Conservation (phyloP, 345 rosid species). For the Populus simonii region DNA sequence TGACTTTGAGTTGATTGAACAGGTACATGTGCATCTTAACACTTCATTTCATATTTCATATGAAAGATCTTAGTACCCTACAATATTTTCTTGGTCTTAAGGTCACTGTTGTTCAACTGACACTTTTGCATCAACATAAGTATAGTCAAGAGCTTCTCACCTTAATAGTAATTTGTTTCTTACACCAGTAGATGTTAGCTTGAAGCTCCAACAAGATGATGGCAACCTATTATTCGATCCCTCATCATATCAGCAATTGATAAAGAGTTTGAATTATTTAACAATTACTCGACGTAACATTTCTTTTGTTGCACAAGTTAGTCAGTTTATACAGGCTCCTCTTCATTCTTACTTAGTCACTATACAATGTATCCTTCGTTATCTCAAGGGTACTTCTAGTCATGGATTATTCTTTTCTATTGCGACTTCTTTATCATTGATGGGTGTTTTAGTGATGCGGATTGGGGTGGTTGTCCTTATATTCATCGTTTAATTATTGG, state of each 20-base stretch:
- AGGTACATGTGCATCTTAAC: background rate
- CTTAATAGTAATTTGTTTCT: no score
- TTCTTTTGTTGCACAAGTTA: no score
- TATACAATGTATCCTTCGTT: no score
- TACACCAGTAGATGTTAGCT: background rate
- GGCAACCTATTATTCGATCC: background rate
- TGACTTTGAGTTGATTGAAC: background rate
- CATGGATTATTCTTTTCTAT: no score
- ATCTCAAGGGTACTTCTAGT: background rate
- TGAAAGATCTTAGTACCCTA: background rate
- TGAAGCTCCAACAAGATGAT: background rate
- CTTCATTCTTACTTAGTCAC: no score
- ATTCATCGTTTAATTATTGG: no score
- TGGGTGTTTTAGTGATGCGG: no score
- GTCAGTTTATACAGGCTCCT: no score
- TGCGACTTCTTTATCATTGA: no score
- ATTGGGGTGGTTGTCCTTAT: no score
- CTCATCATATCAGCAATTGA: background rate
- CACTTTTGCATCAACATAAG: background rate
- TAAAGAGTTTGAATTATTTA: background rate
- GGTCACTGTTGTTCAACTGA: background rate
- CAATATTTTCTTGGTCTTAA: background rate
- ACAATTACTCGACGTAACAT: background rate
- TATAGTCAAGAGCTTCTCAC: no score
- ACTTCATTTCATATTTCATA: slow-evolving; percentile 6